Percentiles rank a stretch among this genome's conserved stretches.
phyloP scores from a whole-genome alignment of 1,139 yeast species.

The Blastobotrys raffinosifermentans region DNA sequence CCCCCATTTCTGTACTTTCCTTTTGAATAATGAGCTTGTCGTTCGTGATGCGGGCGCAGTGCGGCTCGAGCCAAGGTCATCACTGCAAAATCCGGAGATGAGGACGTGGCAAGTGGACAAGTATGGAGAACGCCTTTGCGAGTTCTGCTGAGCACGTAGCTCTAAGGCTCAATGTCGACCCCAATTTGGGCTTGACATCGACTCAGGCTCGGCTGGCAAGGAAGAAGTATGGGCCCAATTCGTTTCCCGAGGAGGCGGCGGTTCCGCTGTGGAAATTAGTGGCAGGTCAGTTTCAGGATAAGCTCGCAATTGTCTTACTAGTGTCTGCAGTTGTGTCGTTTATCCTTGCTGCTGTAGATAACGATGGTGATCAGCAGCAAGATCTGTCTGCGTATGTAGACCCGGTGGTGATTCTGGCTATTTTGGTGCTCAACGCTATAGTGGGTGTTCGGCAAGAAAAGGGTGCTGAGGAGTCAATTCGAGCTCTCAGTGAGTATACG shows the following conservation, averaged over 20 bases:
- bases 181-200: constrained; percentile 21
- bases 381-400: constrained; percentile 36
- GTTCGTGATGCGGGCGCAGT: too few species aligned
- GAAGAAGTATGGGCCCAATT: constrained; percentile 25
- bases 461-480: constrained; percentile 39
- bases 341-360: constrained; percentile 32
- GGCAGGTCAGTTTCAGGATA: constrained; percentile 37
- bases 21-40: too few species aligned
- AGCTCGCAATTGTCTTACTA: constrained; percentile 34
- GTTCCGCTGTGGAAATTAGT: constrained; percentile 34
- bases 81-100: not conserved
- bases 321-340: constrained; percentile 38
- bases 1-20: too few species aligned
- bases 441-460: constrained; percentile 40
- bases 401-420: constrained; percentile 36
- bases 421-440: constrained; percentile 37
- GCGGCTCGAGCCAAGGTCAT: too few species aligned
- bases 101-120: not conserved
- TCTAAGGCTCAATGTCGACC: constrained; percentile 20
- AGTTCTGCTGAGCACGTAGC: constrained; percentile 22
- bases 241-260: constrained; percentile 32
- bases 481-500: constrained; percentile 36
- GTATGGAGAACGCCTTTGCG: constrained; percentile 24
- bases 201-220: constrained; percentile 20
- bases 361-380: constrained; percentile 28